These are phyloP conservation scores for Chrysanthemum seticuspe DNA, from an alignment of 129 eudicot genomes.

Conservation along the genomic window DNA sequence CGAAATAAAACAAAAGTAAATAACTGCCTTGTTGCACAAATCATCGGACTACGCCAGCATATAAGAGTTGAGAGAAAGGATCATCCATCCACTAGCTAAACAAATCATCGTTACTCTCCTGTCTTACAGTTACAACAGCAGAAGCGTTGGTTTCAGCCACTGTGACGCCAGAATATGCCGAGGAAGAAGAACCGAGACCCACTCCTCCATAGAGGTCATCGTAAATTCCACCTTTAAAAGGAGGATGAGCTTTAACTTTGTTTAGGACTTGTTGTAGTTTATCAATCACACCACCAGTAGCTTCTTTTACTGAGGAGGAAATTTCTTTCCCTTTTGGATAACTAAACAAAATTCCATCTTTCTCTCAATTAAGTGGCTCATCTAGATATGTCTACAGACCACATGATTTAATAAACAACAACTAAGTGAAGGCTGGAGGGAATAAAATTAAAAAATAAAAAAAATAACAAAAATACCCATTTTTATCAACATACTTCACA, in stretches of 20 bases:
- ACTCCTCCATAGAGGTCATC: slow-evolving; percentile 96
- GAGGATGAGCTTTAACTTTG: slow-evolving; percentile 68
- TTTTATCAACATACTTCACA: no score
- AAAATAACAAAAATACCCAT: no score
- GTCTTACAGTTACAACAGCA: slow-evolving; percentile 12
- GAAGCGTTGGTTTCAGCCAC: not conserved
- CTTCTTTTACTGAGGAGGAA: slow-evolving; percentile 46
- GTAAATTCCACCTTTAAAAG: slow-evolving; percentile 67
- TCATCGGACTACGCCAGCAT: slow-evolving; percentile 7
- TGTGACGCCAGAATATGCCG: slow-evolving; percentile 58
- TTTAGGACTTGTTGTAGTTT: slow-evolving; percentile 78
- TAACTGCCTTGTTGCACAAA: slow-evolving; percentile 21
- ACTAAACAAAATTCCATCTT: no score
- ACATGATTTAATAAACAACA: no score
- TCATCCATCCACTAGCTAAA: slow-evolving; percentile 55
- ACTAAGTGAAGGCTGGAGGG: no score
- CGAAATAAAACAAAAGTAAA: not conserved
- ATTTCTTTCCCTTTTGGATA: slow-evolving; percentile 69
- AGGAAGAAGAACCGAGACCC: slow-evolving; percentile 52
- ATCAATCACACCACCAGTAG: slow-evolving; percentile 45
- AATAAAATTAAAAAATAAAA: no score
- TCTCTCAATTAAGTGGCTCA: no score
- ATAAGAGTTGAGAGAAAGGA: slow-evolving; percentile 20
- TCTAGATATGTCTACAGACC: no score
- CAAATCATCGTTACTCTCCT: slow-evolving; percentile 66